Evolutionary conservation across 768 basidiomycete genomes (phyloP).

Genomic region (Lactarius sanguifluus): DNA sequence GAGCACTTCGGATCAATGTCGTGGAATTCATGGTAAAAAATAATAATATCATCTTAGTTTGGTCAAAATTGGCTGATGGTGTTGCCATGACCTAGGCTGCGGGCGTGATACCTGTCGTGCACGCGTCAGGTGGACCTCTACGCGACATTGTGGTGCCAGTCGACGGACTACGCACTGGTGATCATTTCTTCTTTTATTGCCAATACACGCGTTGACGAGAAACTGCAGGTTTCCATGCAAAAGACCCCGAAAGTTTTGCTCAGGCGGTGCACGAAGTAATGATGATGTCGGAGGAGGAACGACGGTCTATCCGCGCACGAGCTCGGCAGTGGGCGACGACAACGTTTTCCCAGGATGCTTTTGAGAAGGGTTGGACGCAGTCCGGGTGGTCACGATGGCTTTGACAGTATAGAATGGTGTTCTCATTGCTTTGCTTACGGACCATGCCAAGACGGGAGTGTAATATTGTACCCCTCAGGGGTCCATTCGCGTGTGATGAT

Average conservation of each 20-base stretch:
- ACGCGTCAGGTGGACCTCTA: conserved; percentile 90
- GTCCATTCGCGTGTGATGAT: neutral
- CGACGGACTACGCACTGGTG: conserved; percentile 67
- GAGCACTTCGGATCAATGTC: conserved; percentile 99
- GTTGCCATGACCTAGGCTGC: conserved; percentile 62
- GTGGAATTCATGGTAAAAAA: conserved; percentile 91
- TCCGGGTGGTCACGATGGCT: conserved; percentile 54
- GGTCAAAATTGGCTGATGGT: neutral
- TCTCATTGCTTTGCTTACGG: neutral
- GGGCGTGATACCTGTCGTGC: conserved; percentile 87
- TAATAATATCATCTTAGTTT: conserved; percentile 4
- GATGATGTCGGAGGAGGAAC: conserved; percentile 52
- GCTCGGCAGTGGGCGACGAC: conserved; percentile 71
- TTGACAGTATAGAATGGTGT: neutral
- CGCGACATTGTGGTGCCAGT: conserved; percentile 88
- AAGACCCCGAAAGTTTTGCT: conserved; percentile 62
- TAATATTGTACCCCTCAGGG: neutral
- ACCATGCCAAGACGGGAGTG: neutral
- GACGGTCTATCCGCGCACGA: conserved; percentile 60
- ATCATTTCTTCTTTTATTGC: conserved; percentile 11
- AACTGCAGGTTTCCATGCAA: conserved; percentile 76
- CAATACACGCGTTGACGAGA: neutral
- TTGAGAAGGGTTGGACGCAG: conserved; percentile 71
- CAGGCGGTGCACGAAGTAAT: conserved; percentile 63
- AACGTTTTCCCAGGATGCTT: conserved; percentile 74